These are phyloP conservation scores for Onygenales sp. DNA, from an alignment of 2,329 filamentous ascomycete genomes.

Conservation along the genomic window DNA sequence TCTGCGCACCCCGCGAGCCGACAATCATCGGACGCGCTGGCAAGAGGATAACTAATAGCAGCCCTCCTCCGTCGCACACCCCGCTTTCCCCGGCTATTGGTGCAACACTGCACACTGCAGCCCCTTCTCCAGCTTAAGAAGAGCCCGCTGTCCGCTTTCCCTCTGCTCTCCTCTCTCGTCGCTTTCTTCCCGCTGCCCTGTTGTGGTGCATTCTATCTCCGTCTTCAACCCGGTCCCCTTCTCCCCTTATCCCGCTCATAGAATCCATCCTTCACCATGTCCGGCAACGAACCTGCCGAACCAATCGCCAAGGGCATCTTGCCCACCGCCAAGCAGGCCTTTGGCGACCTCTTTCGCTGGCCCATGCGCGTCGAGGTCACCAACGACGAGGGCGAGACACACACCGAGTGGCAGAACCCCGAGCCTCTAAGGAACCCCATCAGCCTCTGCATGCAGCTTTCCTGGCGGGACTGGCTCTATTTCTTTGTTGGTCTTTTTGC, in stretches of 20 bases:
- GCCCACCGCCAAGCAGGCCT: constrained; percentile 55
- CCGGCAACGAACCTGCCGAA: constrained; percentile 47
- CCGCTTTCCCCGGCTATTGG: background rate
- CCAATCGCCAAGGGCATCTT: constrained; percentile 57
- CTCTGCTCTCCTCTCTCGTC: background rate
- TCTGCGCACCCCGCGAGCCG: too few relatives aligned
- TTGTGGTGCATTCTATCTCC: background rate
- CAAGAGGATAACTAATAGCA: too few relatives aligned
- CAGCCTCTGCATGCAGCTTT: constrained; percentile 56
- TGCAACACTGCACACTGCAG: background rate
- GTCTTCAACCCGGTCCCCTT: background rate
- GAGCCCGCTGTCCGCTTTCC: background rate
- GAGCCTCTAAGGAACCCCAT: constrained; percentile 61
- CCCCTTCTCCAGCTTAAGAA: background rate
- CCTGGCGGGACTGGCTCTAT: constrained; percentile 61
- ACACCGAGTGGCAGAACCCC: constrained; percentile 59
- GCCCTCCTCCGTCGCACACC: background rate
- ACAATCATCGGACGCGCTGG: too few relatives aligned
- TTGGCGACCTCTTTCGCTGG: constrained; percentile 60
- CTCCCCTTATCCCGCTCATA: background rate
- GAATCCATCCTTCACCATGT: constrained; percentile 1
- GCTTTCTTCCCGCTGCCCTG: background rate
- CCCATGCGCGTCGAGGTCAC: constrained; percentile 61
- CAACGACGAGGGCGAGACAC: constrained; percentile 55
- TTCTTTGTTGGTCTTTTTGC: constrained; percentile 64